Conservation (phyloP, 768 basidiomycete genomes). For the Psilocybe tampanensis region DNA sequence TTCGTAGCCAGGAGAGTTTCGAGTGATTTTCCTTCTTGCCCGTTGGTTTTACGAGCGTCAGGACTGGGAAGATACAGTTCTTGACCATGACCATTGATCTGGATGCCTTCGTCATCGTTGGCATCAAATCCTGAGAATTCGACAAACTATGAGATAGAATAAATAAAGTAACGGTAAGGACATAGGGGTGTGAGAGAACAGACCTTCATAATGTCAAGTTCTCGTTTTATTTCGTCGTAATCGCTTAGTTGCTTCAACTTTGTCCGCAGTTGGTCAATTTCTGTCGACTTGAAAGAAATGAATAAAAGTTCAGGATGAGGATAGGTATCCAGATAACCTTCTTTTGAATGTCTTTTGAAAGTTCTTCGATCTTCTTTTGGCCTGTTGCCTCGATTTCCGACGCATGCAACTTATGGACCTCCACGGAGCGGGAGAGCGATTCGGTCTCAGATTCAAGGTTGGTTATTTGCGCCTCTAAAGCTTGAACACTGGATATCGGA, state of each 20-base stretch:
- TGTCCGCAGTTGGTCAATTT: slow-evolving; percentile 68
- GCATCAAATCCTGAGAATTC: slow-evolving; percentile 90
- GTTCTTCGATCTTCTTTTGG: slow-evolving; percentile 61
- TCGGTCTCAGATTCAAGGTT: slow-evolving; percentile 80
- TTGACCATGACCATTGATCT: slow-evolving; percentile 43
- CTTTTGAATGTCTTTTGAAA: slow-evolving; percentile 59
- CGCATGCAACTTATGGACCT: slow-evolving; percentile 55
- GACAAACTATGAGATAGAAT: slow-evolving; percentile 66
- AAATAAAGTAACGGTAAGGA: not conserved
- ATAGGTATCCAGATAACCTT: slow-evolving; percentile 36
- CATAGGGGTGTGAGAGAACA: not conserved
- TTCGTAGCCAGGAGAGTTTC: slow-evolving; percentile 91
- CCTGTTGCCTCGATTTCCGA: slow-evolving; percentile 47
- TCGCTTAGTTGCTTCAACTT: slow-evolving; percentile 77
- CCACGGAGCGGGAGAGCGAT: slow-evolving; percentile 65
- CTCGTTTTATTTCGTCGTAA: slow-evolving; percentile 98
- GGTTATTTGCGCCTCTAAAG: slow-evolving; percentile 71
- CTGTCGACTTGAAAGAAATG: slow-evolving; percentile 44
- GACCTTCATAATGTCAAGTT: slow-evolving; percentile 98
- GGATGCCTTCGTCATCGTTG: slow-evolving; percentile 57
- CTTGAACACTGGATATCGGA: slow-evolving; percentile 53
- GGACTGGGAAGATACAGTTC: slow-evolving; percentile 82
- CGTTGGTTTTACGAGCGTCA: slow-evolving; percentile 83
- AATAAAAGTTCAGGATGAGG: not conserved
- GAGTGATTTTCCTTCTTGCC: slow-evolving; percentile 76